A percentile compares a stretch with the other conserved stretches of the same genome.
Conservation (phyloP, 2,329 filamentous ascomycete genomes). For the Zymoseptoria passerinii region DNA sequence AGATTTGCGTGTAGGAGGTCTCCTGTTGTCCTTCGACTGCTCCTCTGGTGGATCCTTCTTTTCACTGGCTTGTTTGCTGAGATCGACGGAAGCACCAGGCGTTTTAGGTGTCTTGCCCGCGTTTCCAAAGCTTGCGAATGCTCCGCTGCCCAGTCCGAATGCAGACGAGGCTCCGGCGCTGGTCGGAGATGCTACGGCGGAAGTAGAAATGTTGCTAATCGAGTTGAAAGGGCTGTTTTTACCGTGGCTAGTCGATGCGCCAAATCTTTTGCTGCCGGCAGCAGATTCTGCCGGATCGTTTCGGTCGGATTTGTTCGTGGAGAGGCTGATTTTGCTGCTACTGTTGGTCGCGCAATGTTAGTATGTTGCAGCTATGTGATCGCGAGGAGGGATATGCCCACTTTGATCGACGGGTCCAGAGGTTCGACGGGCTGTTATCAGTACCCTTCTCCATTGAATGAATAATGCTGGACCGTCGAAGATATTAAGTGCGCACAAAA, state of each 20-base stretch:
- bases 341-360: constrained; percentile 39
- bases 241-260: constrained; percentile 61
- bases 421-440: constrained; percentile 30
- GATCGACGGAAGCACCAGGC: constrained; percentile 68
- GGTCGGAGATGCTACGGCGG: constrained; percentile 33
- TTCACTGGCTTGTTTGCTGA: constrained; percentile 52
- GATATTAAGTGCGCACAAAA: neutral
- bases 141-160: constrained; percentile 88
- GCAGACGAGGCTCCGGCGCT: constrained; percentile 70
- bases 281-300: constrained; percentile 48
- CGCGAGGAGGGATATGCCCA: constrained; percentile 33
- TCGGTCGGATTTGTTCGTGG: constrained; percentile 56
- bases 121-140: constrained; percentile 87
- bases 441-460: constrained; percentile 26
- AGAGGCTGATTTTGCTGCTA: constrained; percentile 83
- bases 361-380: constrained; percentile 7
- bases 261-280: constrained; percentile 61
- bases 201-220: constrained; percentile 57
- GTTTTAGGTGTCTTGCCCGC: constrained; percentile 72
- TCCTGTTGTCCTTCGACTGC: constrained; percentile 21
- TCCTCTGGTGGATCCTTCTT: constrained; percentile 52
- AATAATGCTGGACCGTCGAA: neutral
- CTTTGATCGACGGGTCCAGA: constrained; percentile 80
- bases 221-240: constrained; percentile 72
- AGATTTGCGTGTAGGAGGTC: constrained; percentile 21